Conservation (phyloP, 139 green algal genomes). For the Monoraphidium neglectum region DNA sequence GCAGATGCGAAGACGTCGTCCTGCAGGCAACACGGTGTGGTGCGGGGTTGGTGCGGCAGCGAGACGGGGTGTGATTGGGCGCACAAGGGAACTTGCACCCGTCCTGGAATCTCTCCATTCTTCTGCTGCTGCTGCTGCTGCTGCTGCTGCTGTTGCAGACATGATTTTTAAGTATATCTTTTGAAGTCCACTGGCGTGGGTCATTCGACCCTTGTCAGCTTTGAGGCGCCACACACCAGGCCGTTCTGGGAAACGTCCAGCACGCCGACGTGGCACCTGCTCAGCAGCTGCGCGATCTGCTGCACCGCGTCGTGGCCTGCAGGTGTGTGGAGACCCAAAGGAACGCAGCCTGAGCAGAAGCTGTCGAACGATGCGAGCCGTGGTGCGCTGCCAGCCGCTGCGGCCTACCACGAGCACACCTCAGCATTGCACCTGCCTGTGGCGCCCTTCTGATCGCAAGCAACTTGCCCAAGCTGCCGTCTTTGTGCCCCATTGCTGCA, state of each 20-base stretch:
- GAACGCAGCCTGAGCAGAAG: no score
- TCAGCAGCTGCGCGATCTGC: slow-evolving; percentile 1
- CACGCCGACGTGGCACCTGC: slow-evolving; percentile 1
- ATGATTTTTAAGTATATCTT: no score
- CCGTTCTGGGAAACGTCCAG: slow-evolving; percentile 22
- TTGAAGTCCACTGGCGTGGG: no score
- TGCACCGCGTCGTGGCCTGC: slow-evolving; percentile 2
- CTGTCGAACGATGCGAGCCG: no score
- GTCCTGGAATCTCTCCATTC: not conserved
- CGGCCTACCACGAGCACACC: no score
- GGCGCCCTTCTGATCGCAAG: not conserved
- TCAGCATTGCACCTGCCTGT: not conserved
- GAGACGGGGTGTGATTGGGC: not conserved
- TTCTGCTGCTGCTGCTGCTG: not conserved
- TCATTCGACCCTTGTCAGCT: no score
- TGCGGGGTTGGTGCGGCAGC: not conserved
- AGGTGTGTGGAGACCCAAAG: no score
- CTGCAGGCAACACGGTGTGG: slow-evolving; percentile 23
- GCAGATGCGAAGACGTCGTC: slow-evolving; percentile 37
- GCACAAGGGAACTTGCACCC: not conserved
- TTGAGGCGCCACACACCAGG: slow-evolving; percentile 3
- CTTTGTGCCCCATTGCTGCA: not conserved
- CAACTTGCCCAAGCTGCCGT: not conserved
- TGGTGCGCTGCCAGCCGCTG: no score
- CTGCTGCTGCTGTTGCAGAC: not conserved